Conservation (phyloP, 1,284 basidiomycete genomes). For the Ustilago vetiveriae region DNA sequence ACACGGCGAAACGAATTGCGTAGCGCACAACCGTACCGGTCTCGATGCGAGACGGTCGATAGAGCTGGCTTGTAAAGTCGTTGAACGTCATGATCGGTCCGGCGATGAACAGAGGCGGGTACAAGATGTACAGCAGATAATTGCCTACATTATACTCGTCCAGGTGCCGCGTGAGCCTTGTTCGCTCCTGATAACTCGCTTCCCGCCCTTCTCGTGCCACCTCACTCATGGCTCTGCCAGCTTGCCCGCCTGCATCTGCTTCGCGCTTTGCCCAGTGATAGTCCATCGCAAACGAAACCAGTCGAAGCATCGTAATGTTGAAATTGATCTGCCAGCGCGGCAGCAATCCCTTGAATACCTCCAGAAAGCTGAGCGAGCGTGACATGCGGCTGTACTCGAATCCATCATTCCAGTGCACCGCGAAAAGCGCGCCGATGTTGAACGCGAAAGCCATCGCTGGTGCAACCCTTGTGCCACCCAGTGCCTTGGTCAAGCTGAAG, state of each 20-base stretch:
- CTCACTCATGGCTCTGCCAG: slow-evolving; percentile 15
- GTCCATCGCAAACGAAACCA: slow-evolving; percentile 92
- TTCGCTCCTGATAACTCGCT: slow-evolving; percentile 37
- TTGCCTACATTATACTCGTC: slow-evolving; percentile 73
- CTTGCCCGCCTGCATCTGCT: slow-evolving; percentile 69
- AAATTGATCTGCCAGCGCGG: slow-evolving; percentile 93
- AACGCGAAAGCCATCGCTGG: slow-evolving; percentile 76
- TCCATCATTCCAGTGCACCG: slow-evolving; percentile 81
- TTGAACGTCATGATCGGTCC: slow-evolving; percentile 97
- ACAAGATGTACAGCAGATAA: slow-evolving; percentile 81
- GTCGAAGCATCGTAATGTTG: slow-evolving; percentile 95
- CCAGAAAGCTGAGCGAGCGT: slow-evolving; percentile 74
- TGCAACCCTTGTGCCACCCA: slow-evolving; percentile 67
- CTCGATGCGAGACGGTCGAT: slow-evolving; percentile 21
- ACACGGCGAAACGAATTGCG: slow-evolving; percentile 77
- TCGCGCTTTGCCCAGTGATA: slow-evolving; percentile 76
- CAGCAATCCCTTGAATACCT: slow-evolving; percentile 75
- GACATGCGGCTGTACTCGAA: slow-evolving; percentile 76
- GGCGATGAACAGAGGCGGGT: slow-evolving; percentile 92
- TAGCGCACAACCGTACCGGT: slow-evolving; percentile 71
- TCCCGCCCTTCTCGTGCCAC: slow-evolving; percentile 11
- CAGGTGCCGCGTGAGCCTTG: slow-evolving; percentile 47
- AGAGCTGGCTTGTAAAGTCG: slow-evolving; percentile 89
- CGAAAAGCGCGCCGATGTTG: slow-evolving; percentile 79
- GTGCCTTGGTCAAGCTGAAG: slow-evolving; percentile 72